Evolutionary conservation across 73 alveolate genomes (phyloP), one percentile per base, ranked within the genome.

Genomic region (Paramecium pentaurelia): DNA sequence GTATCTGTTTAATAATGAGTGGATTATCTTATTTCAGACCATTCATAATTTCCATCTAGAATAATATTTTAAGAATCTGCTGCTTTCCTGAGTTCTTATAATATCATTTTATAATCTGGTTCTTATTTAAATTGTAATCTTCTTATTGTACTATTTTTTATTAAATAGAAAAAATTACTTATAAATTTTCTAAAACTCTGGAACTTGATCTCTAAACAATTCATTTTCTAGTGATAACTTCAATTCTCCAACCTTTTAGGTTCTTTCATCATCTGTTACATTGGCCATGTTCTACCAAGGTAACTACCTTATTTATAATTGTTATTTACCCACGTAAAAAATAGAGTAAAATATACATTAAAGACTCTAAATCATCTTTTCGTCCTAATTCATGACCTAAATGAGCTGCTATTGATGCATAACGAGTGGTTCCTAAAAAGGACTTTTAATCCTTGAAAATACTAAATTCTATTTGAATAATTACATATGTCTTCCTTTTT

Each of bases 331-430:
- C 96, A 86, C 94, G 90, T 38, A 85, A 49, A 86, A 94, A 83
- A 86, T 89, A 94, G 34, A 94, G 36, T 54, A 94, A 89, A n/a
- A 92, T 90, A 85, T 94, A 94, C 68, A 94, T 93, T 18, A 91
- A 4, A 5, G 96, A 90, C 75, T 94, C 97, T 30, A 94, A 83
- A 89, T 94, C 97, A 88, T 94, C 97, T 64, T 86, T 92, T 59
- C 87, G n/a, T 8, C 97, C 86, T 86, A 86, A 95, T 71, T 94
- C 97, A 14, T 86, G 20, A 9, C 96, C 97, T 40, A 58, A 68
- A 45, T 88, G 86, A 12, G 97, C 96, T 20, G 90, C 86, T 9
- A 93, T 92, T 42, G 97, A 94, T 0, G 96, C 96, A 92, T 93
- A 94, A 6, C 96, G 25, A 11, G 95, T 90, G 0, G 96, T 93